Evolutionary conservation across 73 alveolate genomes (phyloP).

Genomic region (Blepharisma stoltei): DNA sequence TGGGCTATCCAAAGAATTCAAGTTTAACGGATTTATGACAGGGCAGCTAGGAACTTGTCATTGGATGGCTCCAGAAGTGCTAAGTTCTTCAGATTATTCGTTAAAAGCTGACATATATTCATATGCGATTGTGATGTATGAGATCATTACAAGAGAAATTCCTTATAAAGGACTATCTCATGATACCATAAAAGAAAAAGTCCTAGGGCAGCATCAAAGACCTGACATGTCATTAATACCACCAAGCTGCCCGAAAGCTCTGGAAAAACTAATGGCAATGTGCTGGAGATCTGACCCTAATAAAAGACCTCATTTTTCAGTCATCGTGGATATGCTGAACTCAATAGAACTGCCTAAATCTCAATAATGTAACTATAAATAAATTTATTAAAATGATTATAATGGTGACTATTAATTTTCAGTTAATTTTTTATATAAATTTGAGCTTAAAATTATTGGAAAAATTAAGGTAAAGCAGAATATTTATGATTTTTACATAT

Average conservation of each 20-base stretch:
- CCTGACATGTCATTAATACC: slow-evolving; percentile 17
- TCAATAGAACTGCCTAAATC: neutral
- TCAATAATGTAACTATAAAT: too few species aligned
- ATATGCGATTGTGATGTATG: slow-evolving; percentile 67
- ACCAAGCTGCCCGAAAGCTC: slow-evolving; percentile 47
- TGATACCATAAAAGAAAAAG: neutral
- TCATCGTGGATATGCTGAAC: slow-evolving; percentile 12
- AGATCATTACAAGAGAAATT: slow-evolving; percentile 48
- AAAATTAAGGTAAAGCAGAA: too few species aligned
- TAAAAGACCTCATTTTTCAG: slow-evolving; percentile 54
- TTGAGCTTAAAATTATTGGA: too few species aligned
- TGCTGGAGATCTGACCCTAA: slow-evolving; percentile 62
- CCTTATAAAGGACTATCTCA: slow-evolving; percentile 46
- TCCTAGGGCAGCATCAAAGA: slow-evolving; percentile 40
- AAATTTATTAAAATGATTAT: too few species aligned
- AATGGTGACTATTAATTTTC: too few species aligned
- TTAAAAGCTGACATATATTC: slow-evolving; percentile 68
- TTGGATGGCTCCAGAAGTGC: slow-evolving; percentile 81
- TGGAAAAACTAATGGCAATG: slow-evolving; percentile 48
- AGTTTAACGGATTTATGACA: slow-evolving; percentile 43
- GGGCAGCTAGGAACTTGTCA: slow-evolving; percentile 56
- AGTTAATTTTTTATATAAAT: too few species aligned
- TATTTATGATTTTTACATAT: slow-evolving; percentile 10
- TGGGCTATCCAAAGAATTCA: slow-evolving; percentile 73
- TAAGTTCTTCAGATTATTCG: slow-evolving; percentile 41